Evolutionary conservation across 495 filamentous ascomycete species (phyloP), one percentile per base, ranked within the genome.

Genomic region (Podospora pseudopauciseta): DNA sequence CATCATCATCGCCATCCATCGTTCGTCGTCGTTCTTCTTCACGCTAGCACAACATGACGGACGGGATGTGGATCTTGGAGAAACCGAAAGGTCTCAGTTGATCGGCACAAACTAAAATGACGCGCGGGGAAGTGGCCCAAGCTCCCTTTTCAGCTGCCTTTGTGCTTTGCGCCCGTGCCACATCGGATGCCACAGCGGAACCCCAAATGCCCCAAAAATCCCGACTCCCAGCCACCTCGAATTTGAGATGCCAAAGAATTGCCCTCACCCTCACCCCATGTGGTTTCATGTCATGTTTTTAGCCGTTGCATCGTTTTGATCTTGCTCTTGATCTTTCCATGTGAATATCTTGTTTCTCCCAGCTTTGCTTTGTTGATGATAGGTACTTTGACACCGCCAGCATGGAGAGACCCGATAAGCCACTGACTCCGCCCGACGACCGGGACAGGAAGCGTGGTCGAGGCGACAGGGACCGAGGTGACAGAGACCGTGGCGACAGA

Each of bases 401-500:
- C 39, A 49, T 49, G 39, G 59, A 61, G 59, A 61, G 59, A 61
- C 59, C 26, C 23, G 56, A 58, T n/a, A 20, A 27, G 19, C 19
- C 23, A 20, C 19, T 20, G 16, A 58, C 23, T 20, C 56, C 23
- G 30, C 23, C 26, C 59, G 16, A 30, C 18, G 58, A 60, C 58
- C 58, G 58, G 23, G 56, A 59, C 15, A 59, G n/a, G 56, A 27
- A 59, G 26, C 56, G 56, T 9, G n/a, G 26, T 20, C 56, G 56
- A 32, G 30, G 30, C 30, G 30, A 32, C 30, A 32, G 30, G 30
- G 58, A 60, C 13, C 58, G 58, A 61, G 30, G 18, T 5, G 59
- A 61, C 59, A 19, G 59, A 6, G 59, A 61, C 30, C 59, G 59
- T 6, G 23, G 2, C 15, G 59, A 61, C 27, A 27, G 30, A 9